Percentiles rank a stretch among this genome's conserved stretches.
Evolutionary conservation across 768 basidiomycete genomes (phyloP).

Genomic region (Mycena filopes): DNA sequence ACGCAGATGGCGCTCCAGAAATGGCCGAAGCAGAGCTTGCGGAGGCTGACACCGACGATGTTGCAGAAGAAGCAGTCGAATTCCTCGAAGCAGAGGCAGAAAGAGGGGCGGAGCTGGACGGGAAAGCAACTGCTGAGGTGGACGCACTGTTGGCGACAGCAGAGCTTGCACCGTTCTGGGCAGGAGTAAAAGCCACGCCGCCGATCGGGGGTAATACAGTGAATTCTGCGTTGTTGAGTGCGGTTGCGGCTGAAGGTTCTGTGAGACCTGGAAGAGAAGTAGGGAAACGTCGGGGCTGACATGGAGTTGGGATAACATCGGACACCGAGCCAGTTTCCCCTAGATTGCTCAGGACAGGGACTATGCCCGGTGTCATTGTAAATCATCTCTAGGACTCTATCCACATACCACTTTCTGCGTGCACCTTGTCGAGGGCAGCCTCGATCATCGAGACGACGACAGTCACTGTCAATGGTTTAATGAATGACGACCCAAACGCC

Average conservation of each 20-base stretch:
- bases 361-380: too few species aligned
- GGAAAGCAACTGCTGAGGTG: neutral
- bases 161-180: constrained; percentile 10
- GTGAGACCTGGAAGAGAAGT: neutral
- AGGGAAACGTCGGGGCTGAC: neutral
- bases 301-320: neutral
- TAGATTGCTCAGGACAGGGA: neutral
- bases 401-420: constrained; percentile 6
- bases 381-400: neutral
- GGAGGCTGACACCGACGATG: too few species aligned
- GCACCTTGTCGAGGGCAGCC: constrained; percentile 18
- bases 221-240: neutral
- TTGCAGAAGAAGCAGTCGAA: neutral
- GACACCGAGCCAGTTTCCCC: neutral
- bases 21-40: neutral
- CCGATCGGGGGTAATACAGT: constrained; percentile 26
- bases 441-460: neutral
- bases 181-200: constrained; percentile 32
- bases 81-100: constrained; percentile 3
- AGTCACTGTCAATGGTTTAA: neutral
- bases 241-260: constrained; percentile 5
- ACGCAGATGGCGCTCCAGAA: constrained; percentile 7
- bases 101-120: neutral
- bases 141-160: neutral
- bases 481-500: neutral